Base-by-base conservation (phyloP, 345 rosid genomes). In the Arabidopsis thaliana region DNA sequence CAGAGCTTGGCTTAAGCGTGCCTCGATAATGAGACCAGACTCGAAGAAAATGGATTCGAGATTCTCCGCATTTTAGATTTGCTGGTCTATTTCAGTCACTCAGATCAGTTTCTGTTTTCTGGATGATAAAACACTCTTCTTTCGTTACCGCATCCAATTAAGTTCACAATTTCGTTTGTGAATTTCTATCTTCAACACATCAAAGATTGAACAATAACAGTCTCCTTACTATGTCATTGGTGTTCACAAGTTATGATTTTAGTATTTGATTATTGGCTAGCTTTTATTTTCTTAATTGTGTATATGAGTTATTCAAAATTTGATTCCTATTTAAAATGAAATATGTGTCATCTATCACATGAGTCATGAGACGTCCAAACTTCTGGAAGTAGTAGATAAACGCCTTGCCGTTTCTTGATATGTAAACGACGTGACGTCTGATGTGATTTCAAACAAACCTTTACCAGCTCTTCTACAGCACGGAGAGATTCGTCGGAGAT, bases 1-100 rank as follows among this genome's bases (percentile, higher is more conserved):
- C 93, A 93, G 94, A 84, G 82, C 81, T 90, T 42, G 94, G 96
- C 70, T 85, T 87, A 75, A 78, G 94, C n/a, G 93, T 83, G 74
- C 96, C 93, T 69, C 93, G 96, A 92, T 86, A 80, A 84, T 23
- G 53, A 67, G 80, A 57, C 61, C 60, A 9, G 51, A 55, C 46
- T 59, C 55, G 20, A 74, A 40, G 55, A 63, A 55, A 24, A 8
- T 65, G 69, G 68, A 53, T 42, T 59, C 14, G 16, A 20, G 23
- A 73, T 73, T 67, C 65, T 36, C 57, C 8, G 6, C 65, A 25
- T 69, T 37, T 74, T 53, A 38, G 72, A 55, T 77, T 70, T 50
- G 37, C 68, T 59, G 62, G 61, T 75, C 62, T 67, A 8, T 4
- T 42, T 61, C 44, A 25, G 22, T 69, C 14, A 62, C 60, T 56